Percentiles rank a stretch among this genome's conserved stretches.
Conservation (phyloP, 208 protist species). For the Trichomonas gallinae region DNA sequence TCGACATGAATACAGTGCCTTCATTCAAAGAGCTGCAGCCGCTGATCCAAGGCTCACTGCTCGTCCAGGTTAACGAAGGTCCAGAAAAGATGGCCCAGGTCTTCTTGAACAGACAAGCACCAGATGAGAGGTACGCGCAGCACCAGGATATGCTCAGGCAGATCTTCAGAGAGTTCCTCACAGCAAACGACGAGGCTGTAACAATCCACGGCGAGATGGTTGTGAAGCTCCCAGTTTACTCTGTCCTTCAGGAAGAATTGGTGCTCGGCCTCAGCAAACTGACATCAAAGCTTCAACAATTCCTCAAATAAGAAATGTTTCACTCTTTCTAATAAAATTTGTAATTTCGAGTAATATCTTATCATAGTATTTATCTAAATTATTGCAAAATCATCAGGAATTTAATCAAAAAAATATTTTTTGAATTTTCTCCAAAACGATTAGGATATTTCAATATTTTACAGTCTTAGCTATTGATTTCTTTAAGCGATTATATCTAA, state of each 20-base stretch:
- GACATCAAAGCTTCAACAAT: neutral
- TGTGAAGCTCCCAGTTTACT: neutral
- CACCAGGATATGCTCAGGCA: neutral
- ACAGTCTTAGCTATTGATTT: too few species aligned
- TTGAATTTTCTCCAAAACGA: too few species aligned
- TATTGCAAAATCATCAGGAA: too few species aligned
- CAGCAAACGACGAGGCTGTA: neutral
- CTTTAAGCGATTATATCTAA: too few species aligned
- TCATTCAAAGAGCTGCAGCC: neutral
- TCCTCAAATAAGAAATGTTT: neutral
- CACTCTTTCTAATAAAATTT: neutral
- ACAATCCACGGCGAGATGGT: neutral
- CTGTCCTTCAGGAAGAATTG: neutral
- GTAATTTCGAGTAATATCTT: neutral
- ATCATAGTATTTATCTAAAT: neutral
- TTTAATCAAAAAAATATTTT: too few species aligned
- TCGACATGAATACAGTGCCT: neutral
- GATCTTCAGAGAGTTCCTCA: neutral
- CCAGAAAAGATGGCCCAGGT: neutral
- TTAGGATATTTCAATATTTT: too few species aligned
- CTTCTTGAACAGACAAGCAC: neutral
- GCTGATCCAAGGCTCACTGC: neutral
- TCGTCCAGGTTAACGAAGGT: conserved; percentile 10
- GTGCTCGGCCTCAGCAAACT: neutral
- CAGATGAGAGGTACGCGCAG: neutral